Conservation (phyloP, 106 monocot species). For the Allium fistulosum region DNA sequence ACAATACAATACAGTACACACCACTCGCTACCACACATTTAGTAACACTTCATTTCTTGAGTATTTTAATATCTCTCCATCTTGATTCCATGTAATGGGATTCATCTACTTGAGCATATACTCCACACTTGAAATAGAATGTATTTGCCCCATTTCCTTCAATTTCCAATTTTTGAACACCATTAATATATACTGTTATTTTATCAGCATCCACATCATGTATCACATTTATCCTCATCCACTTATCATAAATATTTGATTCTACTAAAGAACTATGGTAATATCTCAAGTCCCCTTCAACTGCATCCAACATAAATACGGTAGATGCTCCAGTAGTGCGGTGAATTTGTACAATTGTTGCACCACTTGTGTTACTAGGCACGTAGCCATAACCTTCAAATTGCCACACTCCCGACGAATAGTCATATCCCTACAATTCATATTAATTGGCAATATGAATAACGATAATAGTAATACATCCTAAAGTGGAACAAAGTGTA, state of each 20-base stretch:
- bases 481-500: not conserved
- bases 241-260: constrained; percentile 3
- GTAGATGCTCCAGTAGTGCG: constrained; percentile 2
- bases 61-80: constrained; percentile 7
- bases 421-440: constrained; percentile 12
- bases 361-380: constrained; percentile 6
- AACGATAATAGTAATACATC: too few relatives aligned
- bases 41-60: not conserved
- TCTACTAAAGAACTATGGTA: constrained; percentile 5
- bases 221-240: constrained; percentile 18
- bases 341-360: constrained; percentile 9
- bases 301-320: constrained; percentile 5
- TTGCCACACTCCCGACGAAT: constrained; percentile 18
- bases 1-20: not conserved
- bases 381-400: constrained; percentile 17
- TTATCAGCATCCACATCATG: constrained; percentile 12
- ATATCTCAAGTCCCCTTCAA: constrained; percentile 1
- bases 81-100: constrained; percentile 6
- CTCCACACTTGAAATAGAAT: constrained; percentile 20
- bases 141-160: not conserved
- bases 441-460: not conserved
- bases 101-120: constrained; percentile 2
- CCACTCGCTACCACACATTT: not conserved
- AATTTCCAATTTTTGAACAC: constrained; percentile 4
- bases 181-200: constrained; percentile 1